Evolutionary conservation across 352 stramenopile species (phyloP).

Genomic region (Phytophthora constricta): DNA sequence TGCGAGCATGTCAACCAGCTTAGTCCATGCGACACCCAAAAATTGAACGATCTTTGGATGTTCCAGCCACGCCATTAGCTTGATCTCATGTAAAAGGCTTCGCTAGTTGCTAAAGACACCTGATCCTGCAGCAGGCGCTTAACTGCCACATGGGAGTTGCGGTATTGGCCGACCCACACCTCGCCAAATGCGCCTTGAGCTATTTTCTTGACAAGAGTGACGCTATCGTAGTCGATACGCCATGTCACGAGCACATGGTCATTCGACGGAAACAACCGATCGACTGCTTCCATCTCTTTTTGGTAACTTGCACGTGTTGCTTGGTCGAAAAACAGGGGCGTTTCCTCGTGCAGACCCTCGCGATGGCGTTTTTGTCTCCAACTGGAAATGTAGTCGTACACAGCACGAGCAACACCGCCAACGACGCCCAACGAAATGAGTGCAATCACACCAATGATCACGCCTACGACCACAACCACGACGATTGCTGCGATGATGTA

Average conservation of each 20-base stretch:
- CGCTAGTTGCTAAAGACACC: slow-evolving; percentile 53
- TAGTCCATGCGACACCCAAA: slow-evolving; percentile 78
- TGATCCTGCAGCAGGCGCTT: slow-evolving; percentile 62
- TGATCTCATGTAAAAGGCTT: slow-evolving; percentile 75
- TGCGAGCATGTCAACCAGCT: slow-evolving; percentile 67
- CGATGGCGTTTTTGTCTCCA: slow-evolving; percentile 45
- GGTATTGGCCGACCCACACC: slow-evolving; percentile 77
- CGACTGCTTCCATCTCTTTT: slow-evolving; percentile 60
- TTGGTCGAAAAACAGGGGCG: slow-evolving; percentile 76
- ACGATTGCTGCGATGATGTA: slow-evolving; percentile 57
- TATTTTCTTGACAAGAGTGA: slow-evolving; percentile 71
- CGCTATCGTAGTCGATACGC: slow-evolving; percentile 71
- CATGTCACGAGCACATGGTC: slow-evolving; percentile 76
- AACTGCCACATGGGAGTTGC: slow-evolving; percentile 59
- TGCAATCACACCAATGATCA: slow-evolving; percentile 32
- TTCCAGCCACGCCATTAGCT: slow-evolving; percentile 75
- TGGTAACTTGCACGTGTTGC: slow-evolving; percentile 63
- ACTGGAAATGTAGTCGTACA: slow-evolving; percentile 52
- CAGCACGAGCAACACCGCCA: slow-evolving; percentile 38
- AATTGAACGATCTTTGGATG: slow-evolving; percentile 75
- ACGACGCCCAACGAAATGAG: slow-evolving; percentile 47
- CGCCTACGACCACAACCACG: slow-evolving; percentile 42
- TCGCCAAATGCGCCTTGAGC: slow-evolving; percentile 74
- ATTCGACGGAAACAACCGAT: slow-evolving; percentile 75
- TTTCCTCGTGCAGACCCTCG: slow-evolving; percentile 73